Base-by-base conservation (phyloP, 1,284 basidiomycete species). In the Hymenochaete sp. region DNA sequence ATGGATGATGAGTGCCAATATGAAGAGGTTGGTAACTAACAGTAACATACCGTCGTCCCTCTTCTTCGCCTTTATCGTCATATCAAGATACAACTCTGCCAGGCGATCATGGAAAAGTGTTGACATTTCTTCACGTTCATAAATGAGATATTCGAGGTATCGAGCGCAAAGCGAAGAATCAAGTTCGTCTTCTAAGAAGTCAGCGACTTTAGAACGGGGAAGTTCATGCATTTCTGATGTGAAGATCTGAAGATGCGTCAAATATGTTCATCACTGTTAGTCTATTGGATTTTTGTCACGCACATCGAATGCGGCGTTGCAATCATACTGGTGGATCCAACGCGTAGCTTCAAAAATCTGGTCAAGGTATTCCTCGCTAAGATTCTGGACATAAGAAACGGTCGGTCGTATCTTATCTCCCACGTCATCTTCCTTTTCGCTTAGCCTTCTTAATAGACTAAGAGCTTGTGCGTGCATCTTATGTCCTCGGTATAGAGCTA, bases 391-490 rank as follows among this genome's bases (percentile, higher is more conserved):
- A 61, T 99, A 99, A 14, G 75, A 73, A 27, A 98, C 81, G 0
- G 90, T 92, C 1, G 92, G 91, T 13, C 71, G 70, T 24, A 96
- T 73, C 58, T 86, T 87, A 49, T 92, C 89, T 46, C 82, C 74
- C 38, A 73, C 65, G 53, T 93, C 90, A 0, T 73, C 73, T 59
- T 91, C 89, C 33, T 85, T 77, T 52, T 83, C 79, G 47, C 86
- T 82, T 51, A 92, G 66, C 92, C 86, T 77, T 58, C 76, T 74
- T 10, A 99, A 70, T 35, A 98, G 71, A 16, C 74, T 68, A 48
- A 98, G 65, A 0, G 95, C 93, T 62, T 95, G 88, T 4, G 71
- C 71, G 57, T 98, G 96, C 90, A 95, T 93, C 65, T 87, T 86
- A 70, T 93, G 93, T 37, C 91, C 92, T 56, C 89, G 82, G 61